phyloP scores from a whole-genome alignment of 108 stramenopile species.

The Cyclotella choctawhatcheeana region DNA sequence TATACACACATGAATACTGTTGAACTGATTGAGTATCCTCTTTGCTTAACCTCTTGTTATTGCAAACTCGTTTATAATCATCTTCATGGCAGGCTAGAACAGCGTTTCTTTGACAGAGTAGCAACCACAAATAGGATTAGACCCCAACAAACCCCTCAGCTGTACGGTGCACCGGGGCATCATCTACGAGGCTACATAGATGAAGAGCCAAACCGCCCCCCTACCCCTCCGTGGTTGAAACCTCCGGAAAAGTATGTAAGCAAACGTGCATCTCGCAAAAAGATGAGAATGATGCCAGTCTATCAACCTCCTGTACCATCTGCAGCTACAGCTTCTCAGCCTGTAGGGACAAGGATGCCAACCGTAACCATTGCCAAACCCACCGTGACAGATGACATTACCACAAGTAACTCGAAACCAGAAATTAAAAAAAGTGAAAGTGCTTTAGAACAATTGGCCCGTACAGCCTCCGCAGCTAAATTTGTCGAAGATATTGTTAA shows the following conservation, averaged over 20 bases:
- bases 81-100: slow-evolving; percentile 64
- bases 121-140: slow-evolving; percentile 94
- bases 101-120: slow-evolving; percentile 93
- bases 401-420: slow-evolving; percentile 28
- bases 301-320: slow-evolving; percentile 8
- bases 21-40: background rate
- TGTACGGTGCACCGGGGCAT: no score
- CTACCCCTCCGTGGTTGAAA: slow-evolving; percentile 52
- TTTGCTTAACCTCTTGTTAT: no score
- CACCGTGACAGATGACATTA: slow-evolving; percentile 12
- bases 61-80: no score
- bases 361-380: slow-evolving; percentile 4
- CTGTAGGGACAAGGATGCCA: background rate
- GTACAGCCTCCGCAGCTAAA: slow-evolving; percentile 65
- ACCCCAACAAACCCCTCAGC: slow-evolving; percentile 49
- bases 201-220: slow-evolving; percentile 42
- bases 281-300: slow-evolving; percentile 7
- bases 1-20: background rate
- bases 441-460: slow-evolving; percentile 74
- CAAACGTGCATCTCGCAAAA: slow-evolving; percentile 12
- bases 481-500: slow-evolving; percentile 64
- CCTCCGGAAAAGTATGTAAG: slow-evolving; percentile 46
- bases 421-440: slow-evolving; percentile 33
- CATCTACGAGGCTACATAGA: slow-evolving; percentile 13
- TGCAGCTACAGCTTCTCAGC: slow-evolving; percentile 39